A percentile compares a stretch with the other conserved stretches of the same genome.
Evolutionary conservation across 768 basidiomycete genomes (phyloP).

Genomic region (Panellus pusillus): DNA sequence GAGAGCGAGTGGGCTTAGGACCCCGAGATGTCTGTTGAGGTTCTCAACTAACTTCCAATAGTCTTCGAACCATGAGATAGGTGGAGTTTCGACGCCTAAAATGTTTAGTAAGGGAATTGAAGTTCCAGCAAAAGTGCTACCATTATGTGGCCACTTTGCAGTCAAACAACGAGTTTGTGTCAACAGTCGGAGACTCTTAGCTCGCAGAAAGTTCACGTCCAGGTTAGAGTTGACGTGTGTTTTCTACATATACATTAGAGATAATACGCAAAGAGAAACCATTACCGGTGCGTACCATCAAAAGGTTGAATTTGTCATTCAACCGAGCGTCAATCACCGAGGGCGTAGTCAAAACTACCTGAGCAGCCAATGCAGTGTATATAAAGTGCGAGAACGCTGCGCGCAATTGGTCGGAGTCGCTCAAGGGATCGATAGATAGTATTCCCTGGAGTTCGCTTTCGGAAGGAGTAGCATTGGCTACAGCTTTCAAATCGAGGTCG

Average conservation of each 20-base stretch:
- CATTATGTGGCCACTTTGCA: constrained; percentile 3
- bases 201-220: constrained; percentile 13
- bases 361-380: constrained; percentile 1
- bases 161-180: constrained; percentile 8
- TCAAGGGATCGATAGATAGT: constrained; percentile 13
- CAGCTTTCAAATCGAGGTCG: constrained; percentile 16
- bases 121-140: background rate
- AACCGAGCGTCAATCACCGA: constrained; percentile 9
- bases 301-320: constrained; percentile 8
- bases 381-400: constrained; percentile 14
- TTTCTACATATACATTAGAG: background rate
- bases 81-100: background rate
- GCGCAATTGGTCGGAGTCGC: constrained; percentile 12
- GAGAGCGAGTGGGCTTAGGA: constrained; percentile 2
- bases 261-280: background rate
- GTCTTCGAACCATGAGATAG: constrained; percentile 14
- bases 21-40: constrained; percentile 6
- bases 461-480: background rate
- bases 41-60: constrained; percentile 19
- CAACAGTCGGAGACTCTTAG: constrained; percentile 16
- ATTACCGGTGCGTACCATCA: constrained; percentile 7
- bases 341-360: constrained; percentile 9
- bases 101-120: background rate
- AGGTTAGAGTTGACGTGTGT: constrained; percentile 5
- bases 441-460: background rate